Evolutionary conservation across 2,329 filamentous ascomycete species (phyloP), one percentile per base, ranked within the genome.

Genomic region (Penicillium sp.): DNA sequence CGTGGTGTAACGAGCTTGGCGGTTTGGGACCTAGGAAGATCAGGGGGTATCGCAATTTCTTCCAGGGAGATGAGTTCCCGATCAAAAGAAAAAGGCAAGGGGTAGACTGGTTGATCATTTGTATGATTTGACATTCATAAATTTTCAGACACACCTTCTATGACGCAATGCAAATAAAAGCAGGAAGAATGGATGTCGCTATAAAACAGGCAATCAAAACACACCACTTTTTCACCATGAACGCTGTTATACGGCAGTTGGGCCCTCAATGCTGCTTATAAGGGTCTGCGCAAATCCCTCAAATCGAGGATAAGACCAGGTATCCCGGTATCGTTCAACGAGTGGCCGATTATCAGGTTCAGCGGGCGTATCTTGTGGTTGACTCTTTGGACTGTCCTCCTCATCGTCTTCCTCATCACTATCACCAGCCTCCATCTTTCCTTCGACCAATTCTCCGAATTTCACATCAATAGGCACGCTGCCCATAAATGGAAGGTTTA

Each of bases 391-490:
- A 11, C 54, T 45, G 34, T 59, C 65, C 44, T 66, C 66, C 16
- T 64, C 67, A 51, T 65, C 66, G 38, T 67, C 65, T 36, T 66
- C 65, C 19, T 68, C 62, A 15, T 68, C 65, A 39, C 67, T 68
- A 57, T 65, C 68, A 2, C 50, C 67, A 5, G 52, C 51, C 38
- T 65, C 65, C 56, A 63, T 65, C 52, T 66, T 70, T 21, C 76
- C 91, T 74, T 97, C 93, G 41, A 99, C 85, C 68, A 99, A 76
- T 64, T 88, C 84, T 46, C 94, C 89, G 72, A 97, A 97, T 68
- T 92, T 90, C 21, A 92, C 90, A 76, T 99, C 94, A 69, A 99
- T 92, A 1, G 94, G 94, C 38, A 97, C 87, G 29, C 86, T 87
- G 2, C 92, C 94, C 52, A 97, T 75, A 68, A 97, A 97, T 16